These are phyloP conservation scores for Diaporthe destruens DNA, from an alignment of 2,329 filamentous ascomycete species.

Conservation along the genomic window DNA sequence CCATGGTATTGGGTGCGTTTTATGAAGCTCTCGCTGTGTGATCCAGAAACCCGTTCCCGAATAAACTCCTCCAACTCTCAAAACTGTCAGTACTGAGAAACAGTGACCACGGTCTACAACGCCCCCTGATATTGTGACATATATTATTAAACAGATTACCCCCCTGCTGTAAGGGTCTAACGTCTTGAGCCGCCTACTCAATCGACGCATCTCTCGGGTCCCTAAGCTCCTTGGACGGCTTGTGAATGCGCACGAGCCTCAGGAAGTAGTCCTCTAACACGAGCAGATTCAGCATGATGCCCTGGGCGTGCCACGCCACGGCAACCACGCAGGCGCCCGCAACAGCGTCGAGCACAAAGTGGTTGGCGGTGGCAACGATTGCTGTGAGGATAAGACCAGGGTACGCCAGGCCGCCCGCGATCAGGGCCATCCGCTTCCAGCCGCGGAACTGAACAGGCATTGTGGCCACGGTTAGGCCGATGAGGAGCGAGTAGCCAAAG, in stretches of 20 bases:
- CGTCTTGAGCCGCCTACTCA: neutral
- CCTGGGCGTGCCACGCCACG: constrained; percentile 71
- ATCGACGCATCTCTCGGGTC: constrained; percentile 7
- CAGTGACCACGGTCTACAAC: neutral
- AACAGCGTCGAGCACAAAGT: constrained; percentile 79
- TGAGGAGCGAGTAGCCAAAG: constrained; percentile 80
- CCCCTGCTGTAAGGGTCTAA: neutral
- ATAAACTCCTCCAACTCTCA: neutral
- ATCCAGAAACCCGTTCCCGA: neutral
- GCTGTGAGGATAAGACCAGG: constrained; percentile 74
- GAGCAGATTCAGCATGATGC: constrained; percentile 71
- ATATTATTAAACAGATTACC: constrained; percentile 4
- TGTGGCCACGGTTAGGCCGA: constrained; percentile 76
- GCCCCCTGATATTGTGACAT: neutral
- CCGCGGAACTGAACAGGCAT: constrained; percentile 70
- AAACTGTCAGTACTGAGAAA: neutral
- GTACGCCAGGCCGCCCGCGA: constrained; percentile 69
- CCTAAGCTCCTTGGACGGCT: constrained; percentile 57
- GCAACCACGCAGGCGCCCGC: constrained; percentile 75
- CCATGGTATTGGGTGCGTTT: neutral
- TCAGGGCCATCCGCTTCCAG: constrained; percentile 61
- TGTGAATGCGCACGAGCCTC: constrained; percentile 72
- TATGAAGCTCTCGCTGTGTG: no score
- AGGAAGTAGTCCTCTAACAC: constrained; percentile 78
- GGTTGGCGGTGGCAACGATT: constrained; percentile 79